Percentiles rank a stretch among this genome's conserved stretches.
These are phyloP conservation scores for Paramyrothecium sp. DNA, from an alignment of 2,329 filamentous ascomycete genomes.

Conservation along the genomic window DNA sequence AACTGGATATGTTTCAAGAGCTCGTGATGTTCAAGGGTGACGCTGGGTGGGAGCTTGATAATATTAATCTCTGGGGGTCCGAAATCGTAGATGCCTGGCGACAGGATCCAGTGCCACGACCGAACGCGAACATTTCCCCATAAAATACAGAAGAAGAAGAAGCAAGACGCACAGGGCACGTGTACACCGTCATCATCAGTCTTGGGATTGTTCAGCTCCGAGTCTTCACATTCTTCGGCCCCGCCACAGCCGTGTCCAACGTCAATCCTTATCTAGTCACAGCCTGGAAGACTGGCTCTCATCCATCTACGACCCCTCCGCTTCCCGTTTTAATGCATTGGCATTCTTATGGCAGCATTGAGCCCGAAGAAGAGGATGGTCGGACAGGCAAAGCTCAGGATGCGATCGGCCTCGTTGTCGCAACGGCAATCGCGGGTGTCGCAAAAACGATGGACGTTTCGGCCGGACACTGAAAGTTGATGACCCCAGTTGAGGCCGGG, in stretches of 20 bases:
- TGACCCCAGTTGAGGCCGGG: conserved; percentile 3
- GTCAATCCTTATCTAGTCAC: conserved; percentile 4
- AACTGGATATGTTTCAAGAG: too few relatives aligned
- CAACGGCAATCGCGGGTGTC: conserved; percentile 5
- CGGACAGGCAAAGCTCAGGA: conserved; percentile 10
- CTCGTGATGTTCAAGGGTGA: too few relatives aligned
- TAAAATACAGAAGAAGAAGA: conserved; percentile 16
- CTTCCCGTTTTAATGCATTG: conserved; percentile 6
- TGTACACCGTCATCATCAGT: conserved; percentile 9
- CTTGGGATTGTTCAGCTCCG: conserved; percentile 8
- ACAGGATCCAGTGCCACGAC: conserved; percentile 4
- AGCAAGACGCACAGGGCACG: conserved; percentile 13
- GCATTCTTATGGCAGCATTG: background rate
- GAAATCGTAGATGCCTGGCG: conserved; percentile 12
- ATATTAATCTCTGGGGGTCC: conserved; percentile 9
- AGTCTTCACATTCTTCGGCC: conserved; percentile 3
- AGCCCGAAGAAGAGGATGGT: conserved; percentile 8
- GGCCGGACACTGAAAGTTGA: conserved; percentile 7
- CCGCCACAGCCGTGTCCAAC: conserved; percentile 6
- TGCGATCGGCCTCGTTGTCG: background rate
- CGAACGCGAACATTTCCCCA: conserved; percentile 9
- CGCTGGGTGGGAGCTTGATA: conserved; percentile 6
- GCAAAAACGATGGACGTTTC: conserved; percentile 7
- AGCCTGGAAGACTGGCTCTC: conserved; percentile 3
- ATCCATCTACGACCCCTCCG: conserved; percentile 7